phyloP scores from a whole-genome alignment of 2,329 filamentous ascomycete species.

The Hymenoscyphus salicellus region DNA sequence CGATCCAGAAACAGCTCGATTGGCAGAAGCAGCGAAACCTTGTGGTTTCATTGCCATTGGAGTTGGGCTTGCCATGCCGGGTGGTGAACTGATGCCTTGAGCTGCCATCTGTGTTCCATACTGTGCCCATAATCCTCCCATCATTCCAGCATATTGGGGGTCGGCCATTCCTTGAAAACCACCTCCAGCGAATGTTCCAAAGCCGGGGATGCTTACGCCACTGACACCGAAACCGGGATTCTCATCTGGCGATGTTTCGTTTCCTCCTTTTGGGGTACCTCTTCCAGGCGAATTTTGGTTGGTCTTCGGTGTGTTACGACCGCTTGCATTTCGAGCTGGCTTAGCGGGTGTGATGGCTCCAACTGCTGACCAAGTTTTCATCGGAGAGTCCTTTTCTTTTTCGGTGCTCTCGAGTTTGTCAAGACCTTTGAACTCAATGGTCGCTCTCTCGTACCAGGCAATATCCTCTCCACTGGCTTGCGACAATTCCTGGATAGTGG shows the following conservation, averaged over 20 bases:
- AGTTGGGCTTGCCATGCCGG: background rate
- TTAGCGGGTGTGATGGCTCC: constrained; percentile 1
- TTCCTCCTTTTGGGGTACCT: background rate
- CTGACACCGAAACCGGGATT: background rate
- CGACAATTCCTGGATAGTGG: background rate
- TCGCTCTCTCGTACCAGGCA: constrained; percentile 9
- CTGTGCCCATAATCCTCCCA: background rate
- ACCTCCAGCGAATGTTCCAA: background rate
- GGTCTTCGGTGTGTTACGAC: background rate
- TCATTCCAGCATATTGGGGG: constrained; percentile 1
- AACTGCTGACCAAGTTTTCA: constrained; percentile 7
- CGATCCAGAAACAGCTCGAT: constrained; percentile 7
- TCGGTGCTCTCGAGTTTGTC: constrained; percentile 7
- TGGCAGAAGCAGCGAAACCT: constrained; percentile 6
- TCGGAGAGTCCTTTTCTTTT: constrained; percentile 1
- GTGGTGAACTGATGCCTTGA: background rate
- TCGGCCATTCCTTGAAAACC: background rate
- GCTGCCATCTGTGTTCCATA: background rate
- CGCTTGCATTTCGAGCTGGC: background rate
- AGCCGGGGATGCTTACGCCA: background rate
- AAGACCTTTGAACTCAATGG: constrained; percentile 5
- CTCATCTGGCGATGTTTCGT: background rate
- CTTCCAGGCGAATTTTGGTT: constrained; percentile 6
- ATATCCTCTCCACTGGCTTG: constrained; percentile 8
- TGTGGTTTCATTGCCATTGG: background rate